These are phyloP conservation scores for Myxozyma geophila DNA, from an alignment of 805 yeast species.

Conservation along the genomic window DNA sequence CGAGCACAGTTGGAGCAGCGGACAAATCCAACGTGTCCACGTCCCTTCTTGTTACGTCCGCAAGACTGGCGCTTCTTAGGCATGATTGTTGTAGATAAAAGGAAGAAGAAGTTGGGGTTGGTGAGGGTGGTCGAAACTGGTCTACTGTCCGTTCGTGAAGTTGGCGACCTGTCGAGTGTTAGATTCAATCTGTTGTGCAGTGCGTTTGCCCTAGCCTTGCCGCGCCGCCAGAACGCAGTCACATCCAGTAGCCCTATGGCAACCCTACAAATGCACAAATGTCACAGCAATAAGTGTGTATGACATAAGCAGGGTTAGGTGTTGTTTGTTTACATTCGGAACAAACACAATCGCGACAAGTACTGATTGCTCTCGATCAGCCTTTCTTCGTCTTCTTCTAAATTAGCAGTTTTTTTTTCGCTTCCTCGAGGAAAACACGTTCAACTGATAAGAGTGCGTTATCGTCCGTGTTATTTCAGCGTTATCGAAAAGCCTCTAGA, in stretches of 20 bases:
- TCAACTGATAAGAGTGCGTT: background rate
- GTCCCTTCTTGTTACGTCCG: slow-evolving; percentile 99
- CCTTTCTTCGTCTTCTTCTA: background rate
- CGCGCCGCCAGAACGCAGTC: background rate
- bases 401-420: too few species aligned
- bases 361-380: too few species aligned
- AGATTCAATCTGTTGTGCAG: background rate
- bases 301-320: background rate
- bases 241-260: background rate
- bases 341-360: background rate
- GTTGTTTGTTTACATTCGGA: slow-evolving; percentile 5
- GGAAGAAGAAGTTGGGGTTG: background rate
- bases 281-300: background rate
- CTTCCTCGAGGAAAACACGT: background rate
- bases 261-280: slow-evolving; percentile 4
- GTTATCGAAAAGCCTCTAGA: background rate
- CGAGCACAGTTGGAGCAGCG: slow-evolving; percentile 99
- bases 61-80: slow-evolving; percentile 99
- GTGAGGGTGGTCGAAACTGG: background rate
- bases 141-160: background rate
- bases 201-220: background rate
- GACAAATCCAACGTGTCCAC: slow-evolving; percentile 99
- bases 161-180: background rate
- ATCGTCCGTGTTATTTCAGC: background rate
- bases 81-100: slow-evolving; percentile 57